Evolutionary conservation across 352 stramenopile genomes (phyloP).

Genomic region (Phytopythium oedochilum): DNA sequence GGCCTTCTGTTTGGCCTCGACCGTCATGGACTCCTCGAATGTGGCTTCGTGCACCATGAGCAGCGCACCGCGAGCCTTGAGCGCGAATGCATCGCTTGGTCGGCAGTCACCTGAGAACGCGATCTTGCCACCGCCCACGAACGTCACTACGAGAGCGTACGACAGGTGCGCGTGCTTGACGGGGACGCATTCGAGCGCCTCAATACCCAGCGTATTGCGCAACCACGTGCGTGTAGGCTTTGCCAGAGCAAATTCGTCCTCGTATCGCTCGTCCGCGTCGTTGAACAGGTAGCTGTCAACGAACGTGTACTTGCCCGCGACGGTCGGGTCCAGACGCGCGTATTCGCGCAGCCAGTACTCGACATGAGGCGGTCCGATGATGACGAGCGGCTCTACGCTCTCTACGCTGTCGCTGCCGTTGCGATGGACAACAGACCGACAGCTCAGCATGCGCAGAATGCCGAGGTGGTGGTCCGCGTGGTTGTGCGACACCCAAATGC

Average conservation of each 20-base stretch:
- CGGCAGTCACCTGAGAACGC: constrained; percentile 95
- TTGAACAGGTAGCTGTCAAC: constrained; percentile 87
- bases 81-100: constrained; percentile 66
- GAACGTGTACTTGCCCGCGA: constrained; percentile 86
- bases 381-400: constrained; percentile 64
- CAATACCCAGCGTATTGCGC: constrained; percentile 32
- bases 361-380: constrained; percentile 91
- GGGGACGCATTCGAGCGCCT: constrained; percentile 53
- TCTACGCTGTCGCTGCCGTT: not conserved
- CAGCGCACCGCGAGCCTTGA: constrained; percentile 56
- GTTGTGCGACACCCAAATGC: constrained; percentile 97
- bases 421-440: constrained; percentile 27
- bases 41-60: constrained; percentile 98
- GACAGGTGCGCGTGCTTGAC: constrained; percentile 90
- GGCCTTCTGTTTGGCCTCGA: constrained; percentile 92
- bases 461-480: constrained; percentile 98
- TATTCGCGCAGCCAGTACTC: constrained; percentile 93
- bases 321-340: constrained; percentile 57
- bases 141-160: constrained; percentile 87
- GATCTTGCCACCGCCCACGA: constrained; percentile 64
- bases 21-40: constrained; percentile 93
- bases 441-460: constrained; percentile 86
- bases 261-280: constrained; percentile 22
- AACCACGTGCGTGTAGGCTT: constrained; percentile 39
- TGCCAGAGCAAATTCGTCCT: constrained; percentile 21